Base-by-base conservation (phyloP, 2,329 filamentous ascomycete species). In the Seiridium cupressi region DNA sequence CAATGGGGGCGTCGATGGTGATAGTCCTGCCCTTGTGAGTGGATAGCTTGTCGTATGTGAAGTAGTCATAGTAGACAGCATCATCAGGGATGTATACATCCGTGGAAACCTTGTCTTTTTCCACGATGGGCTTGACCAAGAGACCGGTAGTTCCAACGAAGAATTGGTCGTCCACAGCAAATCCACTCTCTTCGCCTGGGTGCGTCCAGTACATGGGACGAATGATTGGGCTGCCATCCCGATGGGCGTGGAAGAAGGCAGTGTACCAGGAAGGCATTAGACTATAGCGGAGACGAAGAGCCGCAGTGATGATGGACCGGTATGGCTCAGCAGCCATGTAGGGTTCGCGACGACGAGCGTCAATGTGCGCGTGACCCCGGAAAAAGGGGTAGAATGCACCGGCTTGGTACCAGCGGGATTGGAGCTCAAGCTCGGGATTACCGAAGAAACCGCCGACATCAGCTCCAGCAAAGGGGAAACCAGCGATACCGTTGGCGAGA, bases 401-500 rank as follows among this genome's bases (percentile, higher is more conserved):
- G 40, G 93, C 88, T 76, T 99, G 95, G 77, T 97, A 99, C 95
- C 95, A 99, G 44, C 95, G 88, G 9, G 91, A 91, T 67, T 96
- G 84, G 31, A 99, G 85, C 62, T 99, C 94, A 70, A 93, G 93
- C 68, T 91, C 91, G 0, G 95, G 95, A 76, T 99, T 97, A 59
- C 95, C 94, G 69, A 99, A 99, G 83, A 99, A 99, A 35, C 95
- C 95, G 60, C 93, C 95, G 55, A 99, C 93, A 77, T 99, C 95
- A 57, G 95, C 95, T 59, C 95, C 95, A 0, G 92, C 88, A 70
- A 98, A 98, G 9, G 95, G 95, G 75, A 91, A 98, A 6, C 95
- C 95, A 1, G 92, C 88, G 66, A 99, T 93, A 59, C 94, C 93
- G 71, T 97, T 91, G 74, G 90, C 95, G 46, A 99, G 80, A 32